Evolutionary conservation across 73 alveolate species (phyloP), one percentile per base, ranked within the genome.

Genomic region (Stentor coeruleus): DNA sequence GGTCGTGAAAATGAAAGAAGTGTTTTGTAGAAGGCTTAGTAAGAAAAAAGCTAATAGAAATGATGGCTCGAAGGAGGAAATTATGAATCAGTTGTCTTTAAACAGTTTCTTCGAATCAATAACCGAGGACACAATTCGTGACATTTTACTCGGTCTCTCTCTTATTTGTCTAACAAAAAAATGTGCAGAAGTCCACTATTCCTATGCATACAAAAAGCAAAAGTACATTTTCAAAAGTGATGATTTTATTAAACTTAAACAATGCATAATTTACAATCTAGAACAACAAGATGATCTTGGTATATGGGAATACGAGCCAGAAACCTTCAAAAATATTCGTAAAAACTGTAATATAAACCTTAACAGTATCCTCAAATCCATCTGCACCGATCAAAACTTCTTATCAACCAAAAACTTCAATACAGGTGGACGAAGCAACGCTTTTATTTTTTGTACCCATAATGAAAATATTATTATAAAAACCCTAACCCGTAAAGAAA

Each of bases 381-480:
- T 49, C 28, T 49, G 66, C 66, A 11, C 66, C 66, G 28, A 6
- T 6, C 28, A 49, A 20, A 49, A 49, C 66, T 49, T 49, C 20
- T 6, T 11, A 20, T 11, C 20, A 49, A 6, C 20, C 20, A 20
- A 49, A 11, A 49, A 49, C 6, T 11, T 49, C 66, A 33, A 66
- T 33, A 20, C 11, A 33, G 79, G 79, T 28, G 79, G 79, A 2
- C n/a, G 79, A 66, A 66, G 79, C 39, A 33, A 40, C 1, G 79
- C 79, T 66, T 66, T 66, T 31, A 28, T 66, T 26, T 66, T 20
- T 33, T 26, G n/a, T 66, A 20, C 79, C 33, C 33, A 28, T 66
- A 40, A 66, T 66, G 33, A 66, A 66, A 66, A 66, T 14, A 28
- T 20, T 33, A 28, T 66, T 20, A 31, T 66, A 20, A 66, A 66